phyloP scores from a whole-genome alignment of 2,329 filamentous ascomycete species.

The Thermothelomyces thermophilus region DNA sequence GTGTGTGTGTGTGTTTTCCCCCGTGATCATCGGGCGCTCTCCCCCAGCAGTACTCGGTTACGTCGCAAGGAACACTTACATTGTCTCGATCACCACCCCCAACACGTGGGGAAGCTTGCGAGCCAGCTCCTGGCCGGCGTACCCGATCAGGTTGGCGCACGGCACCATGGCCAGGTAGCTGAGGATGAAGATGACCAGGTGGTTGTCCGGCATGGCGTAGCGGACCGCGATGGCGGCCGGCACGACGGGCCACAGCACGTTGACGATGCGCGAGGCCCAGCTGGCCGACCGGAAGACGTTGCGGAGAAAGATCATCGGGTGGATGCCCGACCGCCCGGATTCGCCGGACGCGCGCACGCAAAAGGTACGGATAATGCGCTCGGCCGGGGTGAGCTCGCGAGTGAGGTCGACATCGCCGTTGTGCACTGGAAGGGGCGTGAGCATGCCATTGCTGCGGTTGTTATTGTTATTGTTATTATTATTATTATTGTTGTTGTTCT shows the following conservation, averaged over 20 bases:
- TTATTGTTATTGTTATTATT: neutral
- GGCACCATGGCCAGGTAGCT: slow-evolving; percentile 74
- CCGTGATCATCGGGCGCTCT: too few species aligned
- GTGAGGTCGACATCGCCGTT: slow-evolving; percentile 4
- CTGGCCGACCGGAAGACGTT: slow-evolving; percentile 61
- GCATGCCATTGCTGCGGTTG: slow-evolving; percentile 2
- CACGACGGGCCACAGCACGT: slow-evolving; percentile 69
- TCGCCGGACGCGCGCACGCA: slow-evolving; percentile 46
- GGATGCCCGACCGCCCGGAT: slow-evolving; percentile 59
- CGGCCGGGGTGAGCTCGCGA: neutral
- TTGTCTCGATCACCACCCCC: slow-evolving; percentile 56
- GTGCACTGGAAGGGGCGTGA: slow-evolving; percentile 11
- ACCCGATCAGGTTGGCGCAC: slow-evolving; percentile 68
- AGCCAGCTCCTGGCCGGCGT: slow-evolving; percentile 64
- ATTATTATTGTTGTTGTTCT: too few species aligned
- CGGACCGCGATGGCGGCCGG: slow-evolving; percentile 62
- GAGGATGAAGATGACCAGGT: slow-evolving; percentile 61
- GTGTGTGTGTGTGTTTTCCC: too few species aligned
- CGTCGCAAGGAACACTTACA: slow-evolving; percentile 33
- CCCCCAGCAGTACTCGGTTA: too few species aligned
- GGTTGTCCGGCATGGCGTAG: slow-evolving; percentile 35
- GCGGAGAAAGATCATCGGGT: slow-evolving; percentile 56
- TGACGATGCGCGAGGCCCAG: slow-evolving; percentile 56
- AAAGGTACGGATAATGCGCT: slow-evolving; percentile 16
- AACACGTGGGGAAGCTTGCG: slow-evolving; percentile 70